Evolutionary conservation across 352 stramenopile genomes (phyloP).

Genomic region (Thalassiosira hispida): DNA sequence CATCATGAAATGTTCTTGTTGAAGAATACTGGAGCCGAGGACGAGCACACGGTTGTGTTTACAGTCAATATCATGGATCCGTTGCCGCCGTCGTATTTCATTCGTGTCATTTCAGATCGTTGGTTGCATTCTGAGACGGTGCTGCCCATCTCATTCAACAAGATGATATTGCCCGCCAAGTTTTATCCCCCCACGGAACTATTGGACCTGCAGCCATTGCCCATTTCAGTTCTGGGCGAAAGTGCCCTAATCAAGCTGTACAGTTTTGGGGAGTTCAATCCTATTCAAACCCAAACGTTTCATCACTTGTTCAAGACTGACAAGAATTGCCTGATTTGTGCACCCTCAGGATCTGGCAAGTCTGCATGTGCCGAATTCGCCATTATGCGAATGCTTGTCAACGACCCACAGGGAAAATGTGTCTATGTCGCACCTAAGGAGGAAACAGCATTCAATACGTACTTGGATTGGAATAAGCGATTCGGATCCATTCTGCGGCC

Average conservation of each 20-base stretch:
- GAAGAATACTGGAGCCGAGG: conserved; percentile 82
- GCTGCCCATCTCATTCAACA: conserved; percentile 97
- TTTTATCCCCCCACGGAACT: conserved; percentile 97
- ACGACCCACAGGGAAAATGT: conserved; percentile 79
- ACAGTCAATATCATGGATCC: conserved; percentile 98
- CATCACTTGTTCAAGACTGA: conserved; percentile 95
- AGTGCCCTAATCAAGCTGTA: conserved; percentile 81
- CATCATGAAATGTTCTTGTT: conserved; percentile 97
- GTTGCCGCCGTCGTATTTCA: conserved; percentile 97
- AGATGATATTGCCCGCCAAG: conserved; percentile 98
- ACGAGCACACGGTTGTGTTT: conserved; percentile 91
- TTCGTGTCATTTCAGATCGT: conserved; percentile 96
- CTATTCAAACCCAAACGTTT: conserved; percentile 98
- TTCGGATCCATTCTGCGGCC: conserved; percentile 81
- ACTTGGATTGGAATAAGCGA: conserved; percentile 82
- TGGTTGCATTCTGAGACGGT: conserved; percentile 97
- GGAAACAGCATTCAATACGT: conserved; percentile 77
- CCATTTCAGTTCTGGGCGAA: conserved; percentile 88
- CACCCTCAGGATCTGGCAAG: conserved; percentile 94
- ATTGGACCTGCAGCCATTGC: conserved; percentile 96
- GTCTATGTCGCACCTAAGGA: conserved; percentile 94
- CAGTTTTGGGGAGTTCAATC: conserved; percentile 94
- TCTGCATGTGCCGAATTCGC: conserved; percentile 94
- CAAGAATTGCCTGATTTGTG: conserved; percentile 94
- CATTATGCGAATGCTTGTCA: conserved; percentile 92